These are phyloP conservation scores for Rhododendron molle DNA, from an alignment of 148 eudicot genomes.

Conservation along the genomic window DNA sequence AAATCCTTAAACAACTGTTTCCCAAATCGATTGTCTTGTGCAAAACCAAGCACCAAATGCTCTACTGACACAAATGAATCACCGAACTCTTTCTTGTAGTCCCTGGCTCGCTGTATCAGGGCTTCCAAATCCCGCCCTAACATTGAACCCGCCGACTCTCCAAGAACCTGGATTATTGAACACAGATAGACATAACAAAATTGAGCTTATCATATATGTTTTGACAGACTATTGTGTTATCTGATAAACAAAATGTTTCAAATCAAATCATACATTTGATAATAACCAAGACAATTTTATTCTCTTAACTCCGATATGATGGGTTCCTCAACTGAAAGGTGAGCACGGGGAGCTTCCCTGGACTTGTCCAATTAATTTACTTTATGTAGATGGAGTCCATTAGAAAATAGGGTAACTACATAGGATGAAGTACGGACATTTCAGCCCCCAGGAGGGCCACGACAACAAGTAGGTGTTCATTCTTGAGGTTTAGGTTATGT, in stretches of 20 bases:
- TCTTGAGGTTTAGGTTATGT: not conserved
- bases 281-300: not conserved
- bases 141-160: slow-evolving; percentile 95
- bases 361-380: not conserved
- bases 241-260: not conserved
- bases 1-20: slow-evolving; percentile 84
- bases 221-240: not conserved
- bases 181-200: not conserved
- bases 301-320: not conserved
- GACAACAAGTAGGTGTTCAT: not conserved
- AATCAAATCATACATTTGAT: not conserved
- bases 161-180: slow-evolving; percentile 53
- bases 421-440: not conserved
- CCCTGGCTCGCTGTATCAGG: slow-evolving; percentile 74
- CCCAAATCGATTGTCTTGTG: slow-evolving; percentile 81
- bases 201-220: not conserved
- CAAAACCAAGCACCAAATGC: slow-evolving; percentile 85
- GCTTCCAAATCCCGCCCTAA: slow-evolving; percentile 85
- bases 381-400: not conserved
- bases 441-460: not conserved
- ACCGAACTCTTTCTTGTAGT: slow-evolving; percentile 75
- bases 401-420: not conserved
- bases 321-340: too few species aligned
- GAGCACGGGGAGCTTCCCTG: too few species aligned
- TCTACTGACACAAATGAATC: slow-evolving; percentile 98